phyloP scores from a whole-genome alignment of 1,284 basidiomycete genomes.

The Rhizoctonia solani region DNA sequence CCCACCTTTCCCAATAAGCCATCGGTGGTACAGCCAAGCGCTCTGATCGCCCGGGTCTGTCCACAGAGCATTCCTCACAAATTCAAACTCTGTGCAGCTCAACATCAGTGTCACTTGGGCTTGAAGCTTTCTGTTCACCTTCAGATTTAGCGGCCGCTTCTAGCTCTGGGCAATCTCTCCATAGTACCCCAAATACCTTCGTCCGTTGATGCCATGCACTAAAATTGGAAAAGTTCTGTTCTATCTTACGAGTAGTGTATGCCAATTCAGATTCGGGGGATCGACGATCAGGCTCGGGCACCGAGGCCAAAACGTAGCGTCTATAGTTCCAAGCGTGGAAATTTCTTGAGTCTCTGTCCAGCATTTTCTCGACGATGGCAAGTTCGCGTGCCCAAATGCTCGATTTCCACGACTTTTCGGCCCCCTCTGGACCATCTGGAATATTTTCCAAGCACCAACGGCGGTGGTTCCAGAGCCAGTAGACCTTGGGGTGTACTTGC shows the following conservation, averaged over 20 bases:
- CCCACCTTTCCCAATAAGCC: constrained; percentile 82
- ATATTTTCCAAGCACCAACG: constrained; percentile 89
- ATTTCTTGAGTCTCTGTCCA: constrained; percentile 85
- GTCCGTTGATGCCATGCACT: constrained; percentile 98
- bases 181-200: constrained; percentile 73
- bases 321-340: constrained; percentile 95
- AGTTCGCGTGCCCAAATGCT: constrained; percentile 82
- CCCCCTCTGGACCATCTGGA: constrained; percentile 63
- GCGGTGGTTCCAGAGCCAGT: constrained; percentile 97
- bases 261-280: constrained; percentile 65
- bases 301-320: constrained; percentile 74
- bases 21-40: constrained; percentile 97
- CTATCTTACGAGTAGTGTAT: constrained; percentile 90
- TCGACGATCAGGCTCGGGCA: constrained; percentile 54
- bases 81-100: constrained; percentile 65
- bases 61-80: constrained; percentile 93
- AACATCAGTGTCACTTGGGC: neutral
- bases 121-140: constrained; percentile 52
- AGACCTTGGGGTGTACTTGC: constrained; percentile 86
- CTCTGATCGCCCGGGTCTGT: constrained; percentile 96
- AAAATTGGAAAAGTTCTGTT: constrained; percentile 95
- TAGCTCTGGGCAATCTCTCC: constrained; percentile 61
- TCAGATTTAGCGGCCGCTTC: constrained; percentile 61
- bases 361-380: constrained; percentile 84
- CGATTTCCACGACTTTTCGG: constrained; percentile 64